Conservation (phyloP, 2,329 filamentous ascomycete genomes). For the Hirsutella rhossiliensis region DNA sequence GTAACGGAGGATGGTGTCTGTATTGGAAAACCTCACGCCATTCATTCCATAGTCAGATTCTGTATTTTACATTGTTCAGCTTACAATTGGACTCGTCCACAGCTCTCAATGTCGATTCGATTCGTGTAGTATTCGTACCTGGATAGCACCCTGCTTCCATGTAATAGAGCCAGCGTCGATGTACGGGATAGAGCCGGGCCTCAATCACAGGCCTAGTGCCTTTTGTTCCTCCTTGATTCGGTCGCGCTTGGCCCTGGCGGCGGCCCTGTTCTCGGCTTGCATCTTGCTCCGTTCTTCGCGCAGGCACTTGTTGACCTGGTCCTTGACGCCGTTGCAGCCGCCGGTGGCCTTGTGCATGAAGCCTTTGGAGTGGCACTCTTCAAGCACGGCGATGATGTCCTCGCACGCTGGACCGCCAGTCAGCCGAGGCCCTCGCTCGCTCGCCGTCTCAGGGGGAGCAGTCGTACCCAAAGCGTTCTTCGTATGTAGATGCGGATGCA, state of each 20-base stretch:
- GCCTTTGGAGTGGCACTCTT: conserved; percentile 86
- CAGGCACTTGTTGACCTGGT: conserved; percentile 74
- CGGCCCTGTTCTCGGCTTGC: conserved; percentile 61
- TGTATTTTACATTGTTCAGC: neutral
- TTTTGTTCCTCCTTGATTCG: conserved; percentile 65
- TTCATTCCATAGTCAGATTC: neutral
- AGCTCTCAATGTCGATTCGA: neutral
- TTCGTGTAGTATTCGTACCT: conserved; percentile 1
- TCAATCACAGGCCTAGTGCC: conserved; percentile 23
- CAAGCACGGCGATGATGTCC: conserved; percentile 84
- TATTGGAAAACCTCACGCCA: neutral
- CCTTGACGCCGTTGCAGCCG: conserved; percentile 81
- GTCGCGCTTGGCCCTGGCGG: conserved; percentile 55
- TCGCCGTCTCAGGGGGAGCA: neutral
- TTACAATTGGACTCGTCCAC: too few relatives aligned
- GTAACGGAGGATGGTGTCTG: neutral
- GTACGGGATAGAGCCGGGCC: neutral
- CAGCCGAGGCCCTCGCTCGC: conserved; percentile 3
- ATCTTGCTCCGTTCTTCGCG: conserved; percentile 68
- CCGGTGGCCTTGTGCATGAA: conserved; percentile 88
- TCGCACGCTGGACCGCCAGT: conserved; percentile 63
- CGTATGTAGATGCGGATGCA: conserved; percentile 97
- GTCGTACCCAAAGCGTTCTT: conserved; percentile 72
- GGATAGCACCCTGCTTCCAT: too few relatives aligned
- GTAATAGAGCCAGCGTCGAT: too few relatives aligned